phyloP scores from a whole-genome alignment of 805 yeast genomes.

The Pichia nanzhaoensis region DNA sequence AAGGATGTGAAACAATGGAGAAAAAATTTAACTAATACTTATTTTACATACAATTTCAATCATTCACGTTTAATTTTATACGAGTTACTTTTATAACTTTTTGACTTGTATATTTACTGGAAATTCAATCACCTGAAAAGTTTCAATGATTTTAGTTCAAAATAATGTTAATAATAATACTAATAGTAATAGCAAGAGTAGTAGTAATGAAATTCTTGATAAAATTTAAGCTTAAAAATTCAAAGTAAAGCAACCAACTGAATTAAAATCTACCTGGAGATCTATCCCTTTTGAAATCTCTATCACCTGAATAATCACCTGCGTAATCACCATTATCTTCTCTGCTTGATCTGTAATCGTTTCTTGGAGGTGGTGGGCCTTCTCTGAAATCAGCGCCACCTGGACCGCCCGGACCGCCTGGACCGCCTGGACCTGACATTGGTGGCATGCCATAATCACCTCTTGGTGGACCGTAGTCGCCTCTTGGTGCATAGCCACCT shows the following conservation, averaged over 20 bases:
- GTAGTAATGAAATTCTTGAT: no score
- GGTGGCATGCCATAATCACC: conserved; percentile 24
- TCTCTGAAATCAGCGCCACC: conserved; percentile 27
- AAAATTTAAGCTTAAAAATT: no score
- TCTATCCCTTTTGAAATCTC: conserved; percentile 60
- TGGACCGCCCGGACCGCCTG: conserved; percentile 5
- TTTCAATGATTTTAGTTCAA: no score
- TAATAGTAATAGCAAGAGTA: no score
- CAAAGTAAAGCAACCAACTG: not conserved
- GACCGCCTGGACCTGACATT: conserved; percentile 6
- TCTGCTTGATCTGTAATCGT: conserved; percentile 30
- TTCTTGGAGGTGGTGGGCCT: conserved; percentile 26
- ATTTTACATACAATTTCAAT: no score
- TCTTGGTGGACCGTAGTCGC: conserved; percentile 24
- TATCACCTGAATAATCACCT: conserved; percentile 32
- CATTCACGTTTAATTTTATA: no score
- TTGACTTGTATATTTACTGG: no score
- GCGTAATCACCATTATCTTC: conserved; percentile 19
- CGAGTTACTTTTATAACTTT: no score
- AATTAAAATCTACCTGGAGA: conserved; percentile 65
- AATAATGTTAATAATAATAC: no score
- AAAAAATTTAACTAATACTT: no score
- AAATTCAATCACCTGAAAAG: no score
- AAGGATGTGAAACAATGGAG: no score
- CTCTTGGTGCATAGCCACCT: conserved; percentile 25